Evolutionary conservation across 441 rosid genomes (phyloP).

Genomic region (Sinapis alba): DNA sequence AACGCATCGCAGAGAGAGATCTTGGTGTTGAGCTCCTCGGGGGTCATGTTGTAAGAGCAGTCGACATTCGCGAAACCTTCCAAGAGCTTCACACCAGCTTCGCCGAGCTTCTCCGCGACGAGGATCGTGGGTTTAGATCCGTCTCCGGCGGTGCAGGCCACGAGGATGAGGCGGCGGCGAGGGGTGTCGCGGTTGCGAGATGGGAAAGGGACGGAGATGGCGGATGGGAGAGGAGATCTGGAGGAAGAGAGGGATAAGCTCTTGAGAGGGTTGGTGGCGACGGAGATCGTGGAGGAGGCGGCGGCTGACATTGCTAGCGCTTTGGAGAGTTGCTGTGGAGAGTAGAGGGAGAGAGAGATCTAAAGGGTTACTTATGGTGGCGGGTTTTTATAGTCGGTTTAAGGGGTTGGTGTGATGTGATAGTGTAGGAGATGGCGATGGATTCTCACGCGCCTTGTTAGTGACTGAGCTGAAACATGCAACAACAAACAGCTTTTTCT

Average conservation of each 20-base stretch:
- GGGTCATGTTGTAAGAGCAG: constrained; percentile 76
- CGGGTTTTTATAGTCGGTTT: constrained; percentile 29
- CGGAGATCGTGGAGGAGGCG: background rate
- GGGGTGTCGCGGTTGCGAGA: constrained; percentile 6
- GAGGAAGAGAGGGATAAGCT: constrained; percentile 40
- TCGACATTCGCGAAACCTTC: constrained; percentile 73
- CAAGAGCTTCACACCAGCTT: constrained; percentile 71
- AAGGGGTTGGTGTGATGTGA: constrained; percentile 33
- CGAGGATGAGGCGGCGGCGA: constrained; percentile 46
- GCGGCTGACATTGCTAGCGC: constrained; percentile 1
- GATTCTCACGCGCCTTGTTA: constrained; percentile 29
- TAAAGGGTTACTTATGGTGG: background rate
- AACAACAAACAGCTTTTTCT: background rate
- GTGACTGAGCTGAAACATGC: background rate
- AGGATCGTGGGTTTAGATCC: constrained; percentile 72
- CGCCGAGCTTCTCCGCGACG: constrained; percentile 95
- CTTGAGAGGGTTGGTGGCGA: background rate
- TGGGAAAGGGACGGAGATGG: constrained; percentile 39
- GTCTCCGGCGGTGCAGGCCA: constrained; percentile 45
- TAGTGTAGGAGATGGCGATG: background rate
- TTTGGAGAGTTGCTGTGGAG: background rate
- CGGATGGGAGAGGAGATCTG: constrained; percentile 42
- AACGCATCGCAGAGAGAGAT: constrained; percentile 86
- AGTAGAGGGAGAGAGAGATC: background rate
- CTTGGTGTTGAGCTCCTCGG: constrained; percentile 85